phyloP scores from a whole-genome alignment of 2,329 filamentous ascomycete species.

The Aspergillus glaucus region DNA sequence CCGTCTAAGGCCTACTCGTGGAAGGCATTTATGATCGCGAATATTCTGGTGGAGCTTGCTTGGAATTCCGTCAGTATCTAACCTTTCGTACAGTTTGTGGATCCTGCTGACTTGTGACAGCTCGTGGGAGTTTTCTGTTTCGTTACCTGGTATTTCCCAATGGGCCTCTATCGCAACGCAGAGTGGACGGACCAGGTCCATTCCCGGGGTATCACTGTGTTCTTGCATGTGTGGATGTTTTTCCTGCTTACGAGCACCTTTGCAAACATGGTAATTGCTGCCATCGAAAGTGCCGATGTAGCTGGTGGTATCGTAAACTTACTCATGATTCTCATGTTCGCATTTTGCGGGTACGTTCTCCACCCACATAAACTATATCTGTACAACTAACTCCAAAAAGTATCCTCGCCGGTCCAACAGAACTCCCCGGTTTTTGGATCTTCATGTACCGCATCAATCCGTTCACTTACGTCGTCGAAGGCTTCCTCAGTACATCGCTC shows the following conservation, averaged over 20 bases:
- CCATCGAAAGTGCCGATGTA: too few relatives aligned
- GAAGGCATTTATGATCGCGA: conserved; percentile 64
- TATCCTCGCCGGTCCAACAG: not conserved
- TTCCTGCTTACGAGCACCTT: too few relatives aligned
- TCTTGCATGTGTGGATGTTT: not conserved
- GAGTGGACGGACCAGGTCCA: conserved; percentile 32
- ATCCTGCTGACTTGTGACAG: too few relatives aligned
- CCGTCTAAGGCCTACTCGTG: conserved; percentile 69
- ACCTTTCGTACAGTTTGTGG: too few relatives aligned
- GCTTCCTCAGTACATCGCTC: not conserved
- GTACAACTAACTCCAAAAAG: too few relatives aligned
- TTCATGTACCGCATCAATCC: conserved; percentile 6
- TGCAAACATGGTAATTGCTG: too few relatives aligned
- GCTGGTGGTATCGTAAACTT: too few relatives aligned
- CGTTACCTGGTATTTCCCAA: conserved; percentile 62
- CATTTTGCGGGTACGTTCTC: too few relatives aligned
- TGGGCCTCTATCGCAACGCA: conserved; percentile 43
- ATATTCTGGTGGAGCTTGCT: conserved; percentile 66
- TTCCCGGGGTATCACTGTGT: not conserved
- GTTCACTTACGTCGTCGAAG: conserved; percentile 3
- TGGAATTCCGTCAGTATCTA: conserved; percentile 44
- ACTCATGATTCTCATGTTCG: too few relatives aligned
- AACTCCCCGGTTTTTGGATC: conserved; percentile 4
- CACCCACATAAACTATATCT: too few relatives aligned
- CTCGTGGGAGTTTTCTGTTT: conserved; percentile 59